These are phyloP conservation scores for Ceratocystis papillata DNA, from an alignment of 2,329 filamentous ascomycete genomes.

Conservation along the genomic window DNA sequence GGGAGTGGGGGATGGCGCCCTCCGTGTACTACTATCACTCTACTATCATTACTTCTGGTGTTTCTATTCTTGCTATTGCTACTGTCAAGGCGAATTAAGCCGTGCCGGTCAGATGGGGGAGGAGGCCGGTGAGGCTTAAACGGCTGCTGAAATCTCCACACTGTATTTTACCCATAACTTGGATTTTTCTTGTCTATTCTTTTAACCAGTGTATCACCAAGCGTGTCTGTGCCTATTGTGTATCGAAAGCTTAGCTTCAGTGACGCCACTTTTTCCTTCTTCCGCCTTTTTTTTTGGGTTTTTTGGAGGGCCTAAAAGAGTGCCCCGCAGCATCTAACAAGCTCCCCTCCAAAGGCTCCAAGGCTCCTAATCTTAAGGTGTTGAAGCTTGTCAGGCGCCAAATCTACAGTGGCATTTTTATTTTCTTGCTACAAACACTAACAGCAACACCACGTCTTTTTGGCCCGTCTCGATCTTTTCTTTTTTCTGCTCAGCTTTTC, in stretches of 20 bases:
- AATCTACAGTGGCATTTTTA: background rate
- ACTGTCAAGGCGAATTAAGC: background rate
- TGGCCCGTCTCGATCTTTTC: background rate
- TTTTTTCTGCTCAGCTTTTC: background rate
- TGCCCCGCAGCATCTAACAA: constrained; percentile 12
- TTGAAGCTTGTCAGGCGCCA: background rate
- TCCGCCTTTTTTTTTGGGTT: constrained; percentile 5
- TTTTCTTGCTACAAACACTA: no score
- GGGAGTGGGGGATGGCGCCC: background rate
- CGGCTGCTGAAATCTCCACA: constrained; percentile 23
- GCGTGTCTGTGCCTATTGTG: background rate
- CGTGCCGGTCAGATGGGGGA: background rate
- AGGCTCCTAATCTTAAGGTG: no score
- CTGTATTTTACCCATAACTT: constrained; percentile 23
- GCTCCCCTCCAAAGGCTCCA: constrained; percentile 6
- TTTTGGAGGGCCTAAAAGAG: background rate
- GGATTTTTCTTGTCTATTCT: constrained; percentile 1
- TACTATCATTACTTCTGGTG: constrained; percentile 8
- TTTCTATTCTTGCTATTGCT: constrained; percentile 16
- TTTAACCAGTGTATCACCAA: background rate
- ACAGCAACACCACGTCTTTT: background rate
- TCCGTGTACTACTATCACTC: constrained; percentile 20
- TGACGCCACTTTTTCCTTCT: constrained; percentile 12
- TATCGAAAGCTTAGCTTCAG: background rate
- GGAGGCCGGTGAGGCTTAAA: constrained; percentile 12